Percentiles rank a stretch among this genome's conserved stretches.
Evolutionary conservation across 768 basidiomycete species (phyloP).

Genomic region (Tulasnella sp.): DNA sequence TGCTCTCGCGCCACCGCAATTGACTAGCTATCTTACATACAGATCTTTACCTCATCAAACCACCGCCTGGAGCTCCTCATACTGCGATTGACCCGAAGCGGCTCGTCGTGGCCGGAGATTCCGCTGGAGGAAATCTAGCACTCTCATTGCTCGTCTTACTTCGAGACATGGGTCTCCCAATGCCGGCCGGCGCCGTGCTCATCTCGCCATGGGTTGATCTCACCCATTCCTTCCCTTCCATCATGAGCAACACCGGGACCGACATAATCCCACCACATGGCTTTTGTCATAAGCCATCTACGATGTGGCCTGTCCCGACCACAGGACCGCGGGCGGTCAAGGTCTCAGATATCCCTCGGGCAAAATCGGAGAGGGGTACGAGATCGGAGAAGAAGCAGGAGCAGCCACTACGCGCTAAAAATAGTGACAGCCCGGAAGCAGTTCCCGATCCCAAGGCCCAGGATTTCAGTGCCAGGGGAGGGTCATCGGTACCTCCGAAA

Average conservation of each 20-base stretch:
- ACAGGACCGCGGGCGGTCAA: slow-evolving; percentile 2
- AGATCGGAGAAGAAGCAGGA: no score
- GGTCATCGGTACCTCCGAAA: no score
- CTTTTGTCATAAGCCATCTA: slow-evolving; percentile 61
- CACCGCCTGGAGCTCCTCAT: slow-evolving; percentile 71
- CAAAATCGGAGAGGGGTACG: no score
- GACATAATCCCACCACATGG: slow-evolving; percentile 70
- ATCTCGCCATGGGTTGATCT: slow-evolving; percentile 92
- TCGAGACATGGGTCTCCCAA: slow-evolving; percentile 69
- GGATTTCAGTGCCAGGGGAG: no score
- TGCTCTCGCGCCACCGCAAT: not conserved
- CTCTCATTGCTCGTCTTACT: slow-evolving; percentile 62
- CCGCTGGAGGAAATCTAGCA: slow-evolving; percentile 83
- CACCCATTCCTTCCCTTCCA: slow-evolving; percentile 90
- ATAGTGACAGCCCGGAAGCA: no score
- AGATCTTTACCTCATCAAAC: slow-evolving; percentile 83
- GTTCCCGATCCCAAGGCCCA: no score
- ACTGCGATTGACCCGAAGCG: slow-evolving; percentile 65
- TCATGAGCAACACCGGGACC: slow-evolving; percentile 73
- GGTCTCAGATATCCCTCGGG: no score
- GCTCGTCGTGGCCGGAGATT: slow-evolving; percentile 83
- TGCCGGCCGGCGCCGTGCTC: slow-evolving; percentile 78
- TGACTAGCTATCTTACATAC: not conserved
- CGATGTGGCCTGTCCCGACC: slow-evolving; percentile 43
- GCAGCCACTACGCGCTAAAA: no score